Conservation (phyloP, 371 early-diverging fungal genomes). For the Synchytrium microbalum region DNA sequence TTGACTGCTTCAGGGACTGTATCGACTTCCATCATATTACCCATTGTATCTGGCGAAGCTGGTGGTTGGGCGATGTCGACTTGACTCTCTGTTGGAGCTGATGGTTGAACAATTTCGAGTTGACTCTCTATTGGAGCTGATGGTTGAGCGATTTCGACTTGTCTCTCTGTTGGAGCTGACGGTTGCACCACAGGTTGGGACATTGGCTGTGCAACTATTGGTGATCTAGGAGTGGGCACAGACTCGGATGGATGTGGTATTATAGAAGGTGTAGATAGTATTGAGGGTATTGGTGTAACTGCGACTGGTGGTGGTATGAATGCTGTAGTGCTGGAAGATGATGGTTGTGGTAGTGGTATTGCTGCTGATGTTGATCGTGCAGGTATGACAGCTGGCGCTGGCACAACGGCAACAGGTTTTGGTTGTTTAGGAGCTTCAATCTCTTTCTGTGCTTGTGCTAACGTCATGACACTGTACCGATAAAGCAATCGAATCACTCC, state of each 20-base stretch:
- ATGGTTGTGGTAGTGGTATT: background rate
- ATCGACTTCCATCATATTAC: background rate
- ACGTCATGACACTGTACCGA: constrained; percentile 32
- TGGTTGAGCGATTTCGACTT: too few species aligned
- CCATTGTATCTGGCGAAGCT: too few species aligned
- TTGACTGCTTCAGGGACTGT: background rate
- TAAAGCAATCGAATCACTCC: constrained; percentile 42
- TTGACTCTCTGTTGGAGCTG: too few species aligned
- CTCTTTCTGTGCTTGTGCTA: constrained; percentile 37
- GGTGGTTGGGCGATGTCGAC: too few species aligned
- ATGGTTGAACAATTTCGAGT: too few species aligned
- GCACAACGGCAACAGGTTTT: constrained; percentile 5
- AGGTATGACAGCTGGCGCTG: constrained; percentile 4
- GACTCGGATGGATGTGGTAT: too few species aligned
- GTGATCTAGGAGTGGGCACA: background rate
- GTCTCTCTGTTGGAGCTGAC: constrained; percentile 4
- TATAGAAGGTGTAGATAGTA: too few species aligned
- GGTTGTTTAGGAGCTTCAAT: constrained; percentile 15
- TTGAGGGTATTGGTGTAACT: too few species aligned
- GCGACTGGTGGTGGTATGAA: too few species aligned
- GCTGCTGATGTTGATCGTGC: too few species aligned
- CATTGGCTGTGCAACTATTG: constrained; percentile 3
- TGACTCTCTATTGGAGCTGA: too few species aligned
- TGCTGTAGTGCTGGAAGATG: background rate
- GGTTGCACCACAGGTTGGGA: too few species aligned